A percentile compares a stretch with the other conserved stretches of the same genome.
phyloP scores from a whole-genome alignment of 352 stramenopile species.

The Phytophthora capsici region DNA sequence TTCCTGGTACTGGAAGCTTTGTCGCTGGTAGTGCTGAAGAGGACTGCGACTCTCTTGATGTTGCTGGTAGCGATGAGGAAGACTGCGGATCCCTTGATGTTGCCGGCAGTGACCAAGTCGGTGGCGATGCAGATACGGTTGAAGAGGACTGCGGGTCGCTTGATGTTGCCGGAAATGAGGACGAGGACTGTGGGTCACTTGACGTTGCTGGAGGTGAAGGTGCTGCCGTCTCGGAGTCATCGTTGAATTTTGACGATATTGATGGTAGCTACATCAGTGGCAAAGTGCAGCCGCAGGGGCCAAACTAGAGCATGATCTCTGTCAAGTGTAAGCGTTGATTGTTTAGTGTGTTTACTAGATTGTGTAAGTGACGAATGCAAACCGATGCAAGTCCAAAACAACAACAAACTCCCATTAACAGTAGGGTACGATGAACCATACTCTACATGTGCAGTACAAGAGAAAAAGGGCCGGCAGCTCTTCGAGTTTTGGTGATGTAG shows the following conservation, averaged over 20 bases:
- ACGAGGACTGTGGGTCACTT: slow-evolving; percentile 16
- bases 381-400: not conserved
- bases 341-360: slow-evolving; percentile 13
- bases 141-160: slow-evolving; percentile 30
- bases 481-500: not conserved
- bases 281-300: slow-evolving; percentile 22
- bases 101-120: slow-evolving; percentile 14
- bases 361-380: slow-evolving; percentile 1
- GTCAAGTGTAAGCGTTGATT: not conserved
- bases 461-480: too few species aligned
- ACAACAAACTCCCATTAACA: not conserved
- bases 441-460: too few species aligned
- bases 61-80: slow-evolving; percentile 23
- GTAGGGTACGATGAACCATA: not conserved
- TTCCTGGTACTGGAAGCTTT: slow-evolving; percentile 4
- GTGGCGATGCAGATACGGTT: not conserved
- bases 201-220: slow-evolving; percentile 7
- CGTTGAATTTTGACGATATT: slow-evolving; percentile 27
- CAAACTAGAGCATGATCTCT: slow-evolving; percentile 11
- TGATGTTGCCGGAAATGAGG: slow-evolving; percentile 14
- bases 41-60: slow-evolving; percentile 22
- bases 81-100: slow-evolving; percentile 27
- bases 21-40: slow-evolving; percentile 3
- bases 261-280: slow-evolving; percentile 25
- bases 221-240: slow-evolving; percentile 28